Base-by-base conservation (phyloP, 2,329 filamentous ascomycete genomes). In the Neonectria faginata region DNA sequence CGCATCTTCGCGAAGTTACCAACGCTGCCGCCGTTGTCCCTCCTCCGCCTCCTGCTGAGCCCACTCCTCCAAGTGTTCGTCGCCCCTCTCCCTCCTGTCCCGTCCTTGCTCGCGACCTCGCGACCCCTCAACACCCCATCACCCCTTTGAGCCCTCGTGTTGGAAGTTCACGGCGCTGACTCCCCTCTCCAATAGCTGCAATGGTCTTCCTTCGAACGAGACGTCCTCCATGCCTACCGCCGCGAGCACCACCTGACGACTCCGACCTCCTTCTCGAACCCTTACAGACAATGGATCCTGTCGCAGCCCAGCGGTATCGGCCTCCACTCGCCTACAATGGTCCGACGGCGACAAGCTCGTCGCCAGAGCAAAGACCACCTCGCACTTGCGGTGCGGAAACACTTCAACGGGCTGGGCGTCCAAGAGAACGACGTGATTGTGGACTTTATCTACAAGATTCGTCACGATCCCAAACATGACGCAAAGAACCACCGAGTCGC, bases 391-490 rank as follows among this genome's bases (percentile, higher is more conserved):
- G 91, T 94, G 53, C 85, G 92, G 68, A 94, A 93, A 77, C 92
- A 96, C 79, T 96, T 96, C 81, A 96, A 96, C 75, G 89, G 88
- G 36, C 84, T 92, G 69, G 91, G 91, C 16, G 88, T 95, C 44
- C 90, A 89, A 68, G 93, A 97, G 81, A 93, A 90, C 75, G 92
- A 96, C 72, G 90, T 94, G 69, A 91, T 96, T 62, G 91, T 94
- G 61, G 91, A 92, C 68, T 88, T 93, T 75, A 83, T 94, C 66
- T 92, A 93, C 83, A 91, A 89, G 75, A 85, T 92, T 31, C 77
- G 77, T 25, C 77, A 76, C 65, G 76, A 79, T 20, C 62, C 73
- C 5, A 76, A 71, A 51, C 64, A 71, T 7, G 67, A 75, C 47
- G 60, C 74, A n/a, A 75, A 73, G 60, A 73, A 71, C 47, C 60